Percentiles rank a stretch among this genome's conserved stretches.
These are phyloP conservation scores for Colletotrichum musae DNA, from an alignment of 2,329 filamentous ascomycete genomes.

Conservation along the genomic window DNA sequence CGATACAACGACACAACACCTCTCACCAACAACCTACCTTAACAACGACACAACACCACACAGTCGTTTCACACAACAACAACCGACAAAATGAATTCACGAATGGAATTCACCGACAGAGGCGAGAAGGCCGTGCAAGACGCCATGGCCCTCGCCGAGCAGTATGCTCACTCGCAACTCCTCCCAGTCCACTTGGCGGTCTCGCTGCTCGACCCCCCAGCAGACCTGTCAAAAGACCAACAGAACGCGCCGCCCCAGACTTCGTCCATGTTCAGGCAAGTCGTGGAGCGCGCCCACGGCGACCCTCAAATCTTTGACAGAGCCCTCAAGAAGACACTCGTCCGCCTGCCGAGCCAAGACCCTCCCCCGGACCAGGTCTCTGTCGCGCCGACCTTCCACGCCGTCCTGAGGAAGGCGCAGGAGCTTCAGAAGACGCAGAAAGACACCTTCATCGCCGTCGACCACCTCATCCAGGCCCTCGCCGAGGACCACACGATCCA, in stretches of 20 bases:
- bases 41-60: constrained; percentile 39
- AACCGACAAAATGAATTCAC: constrained; percentile 73
- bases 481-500: constrained; percentile 85
- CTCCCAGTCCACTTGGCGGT: constrained; percentile 92
- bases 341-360: constrained; percentile 93
- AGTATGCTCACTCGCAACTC: constrained; percentile 93
- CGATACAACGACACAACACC: neutral
- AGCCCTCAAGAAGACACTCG: constrained; percentile 90
- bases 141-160: constrained; percentile 87
- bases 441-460: constrained; percentile 93
- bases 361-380: constrained; percentile 92
- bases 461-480: constrained; percentile 91
- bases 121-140: constrained; percentile 92
- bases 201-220: constrained; percentile 81
- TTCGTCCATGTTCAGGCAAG: constrained; percentile 91
- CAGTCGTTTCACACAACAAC: constrained; percentile 42
- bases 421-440: constrained; percentile 98
- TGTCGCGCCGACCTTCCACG: constrained; percentile 85
- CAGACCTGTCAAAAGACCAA: constrained; percentile 85
- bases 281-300: constrained; percentile 93
- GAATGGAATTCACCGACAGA: constrained; percentile 94
- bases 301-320: constrained; percentile 92
- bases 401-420: constrained; percentile 85
- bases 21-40: constrained; percentile 7
- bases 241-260: constrained; percentile 79